Evolutionary conservation across 768 basidiomycete genomes (phyloP), one percentile per base, ranked within the genome.

Genomic region (Boletus reticulatus): DNA sequence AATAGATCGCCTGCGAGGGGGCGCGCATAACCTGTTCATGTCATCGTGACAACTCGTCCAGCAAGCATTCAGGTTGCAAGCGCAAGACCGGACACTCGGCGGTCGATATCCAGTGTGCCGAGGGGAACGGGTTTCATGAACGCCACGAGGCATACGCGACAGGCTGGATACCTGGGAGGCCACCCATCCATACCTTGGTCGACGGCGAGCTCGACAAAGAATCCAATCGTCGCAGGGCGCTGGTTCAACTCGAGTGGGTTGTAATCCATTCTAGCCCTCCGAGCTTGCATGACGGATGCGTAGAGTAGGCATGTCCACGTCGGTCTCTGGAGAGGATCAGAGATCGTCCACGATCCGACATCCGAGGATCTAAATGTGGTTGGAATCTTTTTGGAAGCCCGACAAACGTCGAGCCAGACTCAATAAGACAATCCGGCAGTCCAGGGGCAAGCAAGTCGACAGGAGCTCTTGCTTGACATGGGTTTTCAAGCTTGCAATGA

Each of bases 341-440:
- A n/a, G 0, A 20, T 2, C 1, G 14, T 16, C 17, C 10, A 44
- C n/a, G 39, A 27, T 8, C 14, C 24, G 29, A 31, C 4, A 9
- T 20, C 27, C 7, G n/a, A 12, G 16, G 50, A 36, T 17, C 29
- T 48, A 1, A 38, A 43, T 6, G 22, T 22, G 2, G 22, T 22
- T 22, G 22, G 22, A 22, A 22, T 24, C 22, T 4, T 20, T 66
- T 63, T 17, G 56, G 3, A 14, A 37, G 27, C 17, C 60, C 48
- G 39, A 64, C 58, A 8, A 61, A 66, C 19, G 61, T 66, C 13
- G 58, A 54, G 7, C 56, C 56, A 10, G 65, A 66, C 20, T 22
- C 34, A 9, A 27, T 24, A 9, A 66, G 50, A 19, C 19, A 56
- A 36, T 63, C 58, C 9, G 64, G 64, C 4, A 64, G 9, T 37